phyloP scores from a whole-genome alignment of 2,329 filamentous ascomycete genomes.

The Esteya vermicola region DNA sequence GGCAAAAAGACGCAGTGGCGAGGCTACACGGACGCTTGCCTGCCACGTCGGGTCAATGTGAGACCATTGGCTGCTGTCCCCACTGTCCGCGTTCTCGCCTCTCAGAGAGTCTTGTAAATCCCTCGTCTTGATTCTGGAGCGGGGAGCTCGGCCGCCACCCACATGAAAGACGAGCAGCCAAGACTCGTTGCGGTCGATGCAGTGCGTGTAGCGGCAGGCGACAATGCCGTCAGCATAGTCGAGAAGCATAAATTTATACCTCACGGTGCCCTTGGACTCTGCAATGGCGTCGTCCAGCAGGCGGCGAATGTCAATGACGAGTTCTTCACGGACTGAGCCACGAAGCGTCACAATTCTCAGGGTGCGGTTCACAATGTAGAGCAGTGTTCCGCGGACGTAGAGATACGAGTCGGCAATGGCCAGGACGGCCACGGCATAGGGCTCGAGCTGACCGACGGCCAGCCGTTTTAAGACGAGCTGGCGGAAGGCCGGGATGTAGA shows the following conservation, averaged over 20 bases:
- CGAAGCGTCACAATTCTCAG: conserved; percentile 48
- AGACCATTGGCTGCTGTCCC: too few relatives aligned
- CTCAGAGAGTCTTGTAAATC: too few relatives aligned
- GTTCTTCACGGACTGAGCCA: conserved; percentile 29
- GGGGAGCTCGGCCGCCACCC: conserved; percentile 22
- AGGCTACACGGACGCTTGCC: conserved; percentile 26
- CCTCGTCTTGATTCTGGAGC: too few relatives aligned
- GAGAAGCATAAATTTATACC: conserved; percentile 38
- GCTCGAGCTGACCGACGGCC: conserved; percentile 45
- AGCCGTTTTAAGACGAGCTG: conserved; percentile 44
- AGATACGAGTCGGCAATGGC: conserved; percentile 33
- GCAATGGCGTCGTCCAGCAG: conserved; percentile 22
- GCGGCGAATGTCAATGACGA: conserved; percentile 37
- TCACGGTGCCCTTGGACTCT: conserved; percentile 17
- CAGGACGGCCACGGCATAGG: conserved; percentile 46
- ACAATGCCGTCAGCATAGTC: conserved; percentile 43
- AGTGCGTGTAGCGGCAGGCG: conserved; percentile 38
- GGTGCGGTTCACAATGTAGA: conserved; percentile 36
- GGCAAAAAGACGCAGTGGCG: conserved; percentile 47
- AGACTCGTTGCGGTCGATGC: conserved; percentile 18
- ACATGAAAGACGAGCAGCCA: conserved; percentile 41
- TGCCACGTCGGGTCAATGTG: too few relatives aligned
- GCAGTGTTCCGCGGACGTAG: conserved; percentile 50
- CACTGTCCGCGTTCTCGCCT: too few relatives aligned
- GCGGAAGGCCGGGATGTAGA: conserved; percentile 40